Base-by-base conservation (phyloP, 2,329 filamentous ascomycete genomes). In the Diplodia scrobiculata region DNA sequence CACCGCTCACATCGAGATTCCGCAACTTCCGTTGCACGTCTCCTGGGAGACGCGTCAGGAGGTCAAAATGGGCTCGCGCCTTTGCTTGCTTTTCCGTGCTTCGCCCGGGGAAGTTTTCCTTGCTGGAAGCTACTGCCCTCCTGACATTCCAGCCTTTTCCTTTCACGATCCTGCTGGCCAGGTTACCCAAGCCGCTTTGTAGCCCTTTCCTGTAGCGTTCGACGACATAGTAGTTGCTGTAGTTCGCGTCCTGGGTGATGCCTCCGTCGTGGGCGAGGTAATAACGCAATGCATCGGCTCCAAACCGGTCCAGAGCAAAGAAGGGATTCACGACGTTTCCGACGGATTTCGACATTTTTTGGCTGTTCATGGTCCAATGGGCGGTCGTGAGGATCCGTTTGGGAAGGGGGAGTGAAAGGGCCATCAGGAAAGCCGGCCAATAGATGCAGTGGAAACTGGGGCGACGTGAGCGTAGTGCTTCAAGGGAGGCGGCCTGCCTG, bases 321-420 rank as follows among this genome's bases (percentile, higher is more conserved):
- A 96, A 92, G 0, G 95, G 95, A 73, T 97, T 95, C 51, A 99
- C 94, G 1, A 96, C 94, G 75, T 97, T 97, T 68, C 95, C 95
- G 1, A 90, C 87, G 1, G 91, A 96, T 77, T 99, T 99, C 68
- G 93, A 94, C 93, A 99, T 99, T 78, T 99, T 99, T 71, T 88
- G 86, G 63, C 87, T 87, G 66, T 91, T 91, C 79, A 99, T 88
- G 14, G 92, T 96, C 95, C 96, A 99, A 76, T 99, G 95, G 1
- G 89, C 92, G 75, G 99, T 95, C 63, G 91, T 91, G 2, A 99
- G 82, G 36, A 99, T 86, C 69, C 88, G 87, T 73, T 88, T 89
- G 0, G 95, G 92, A 0, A 91, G 81, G 1, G 91, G 89, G 4
- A 98, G 82, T 62, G 89, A 88, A 14, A 97, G 82, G 1, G 95